Evolutionary conservation across 2,329 filamentous ascomycete species (phyloP), one percentile per base, ranked within the genome.

Genomic region (Paracamarosporium sp.): DNA sequence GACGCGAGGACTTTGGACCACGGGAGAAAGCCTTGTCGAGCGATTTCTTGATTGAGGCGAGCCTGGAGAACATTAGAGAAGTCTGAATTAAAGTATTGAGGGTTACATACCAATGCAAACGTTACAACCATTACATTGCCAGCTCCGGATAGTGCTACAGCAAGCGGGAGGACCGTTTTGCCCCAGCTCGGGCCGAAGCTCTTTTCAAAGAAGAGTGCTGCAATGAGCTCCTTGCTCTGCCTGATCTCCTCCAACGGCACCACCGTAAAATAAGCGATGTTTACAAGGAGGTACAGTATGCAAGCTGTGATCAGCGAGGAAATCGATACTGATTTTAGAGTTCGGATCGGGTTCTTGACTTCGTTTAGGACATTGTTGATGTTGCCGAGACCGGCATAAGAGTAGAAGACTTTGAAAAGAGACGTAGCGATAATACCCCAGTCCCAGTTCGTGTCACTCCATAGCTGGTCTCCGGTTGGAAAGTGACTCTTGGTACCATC

Each of bases 61-160:
- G 88, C 85, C 86, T 90, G 56, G 1, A 27, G 7, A 15, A n/a
- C 36, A 24, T 57, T 27, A 63, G 36, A 20, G 31, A 5, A n/a
- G 27, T 9, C 6, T 3, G 20, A 8, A 45, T 11, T 17, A 47
- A 31, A 5, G 28, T 58, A n/a, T n/a, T n/a, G n/a, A n/a, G n/a
- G n/a, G n/a, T 9, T 30, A 25, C 82, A 66, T 79, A 89, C 88
- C 72, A 88, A 73, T 1, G 87, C 82, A 70, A 91, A 92, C 0
- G 87, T 86, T 2, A 90, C 88, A 0, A 90, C 88, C 83, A 92
- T 88, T 13, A 92, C 88, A 68, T 92, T 92, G 0, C 89, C 90
- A 1, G 82, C 84, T 0, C 88, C 88, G 1, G 87, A 90, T 24
- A 90, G 75, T 0, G 89, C 89, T 31, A 92, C 87, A 0, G 86